Base-by-base conservation (phyloP, 306 rosid genomes). In the Arachis hypogaea region DNA sequence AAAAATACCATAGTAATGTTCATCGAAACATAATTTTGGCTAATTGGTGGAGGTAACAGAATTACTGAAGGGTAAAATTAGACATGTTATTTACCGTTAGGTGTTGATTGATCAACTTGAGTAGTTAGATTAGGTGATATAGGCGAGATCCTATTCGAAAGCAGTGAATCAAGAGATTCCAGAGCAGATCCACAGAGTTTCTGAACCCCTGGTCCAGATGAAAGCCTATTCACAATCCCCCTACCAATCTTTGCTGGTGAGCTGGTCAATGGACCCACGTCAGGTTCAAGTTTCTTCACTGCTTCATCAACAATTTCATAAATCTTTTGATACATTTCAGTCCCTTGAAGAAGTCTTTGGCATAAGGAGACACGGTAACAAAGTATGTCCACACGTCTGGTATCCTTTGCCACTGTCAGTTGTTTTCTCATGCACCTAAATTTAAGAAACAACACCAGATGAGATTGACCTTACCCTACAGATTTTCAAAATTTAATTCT, bases 151-250 rank as follows among this genome's bases (percentile, higher is more conserved):
- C 75, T 76, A 49, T 72, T 76, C 47, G 81, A 84, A 79, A 76
- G 80, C 75, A 87, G 64, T 28, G 83, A 89, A 75, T 91, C 93
- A 49, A 94, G 86, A 56, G 83, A 86, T 62, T 89, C 91, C 82
- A 91, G 49, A 78, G 97, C 98, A 58, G 74, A 82, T 46, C 89
- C 84, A 69, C 98, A 94, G 33, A 88, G 92, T 77, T 85, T 89
- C 87, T 94, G 97, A 76, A 94, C 90, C 84, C 88, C 97, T 38
- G 93, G 97, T 68, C 99, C 99, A 0, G 95, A 92, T n/a, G 97
- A 88, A 77, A 94, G 99, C 87, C 99, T 88, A 81, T 94, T 94
- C 36, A 94, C 99, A 63, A 94, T 92, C 49, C 97, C 99, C 82
- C 99, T 83, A 40, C 98, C 91, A 87, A 88, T 92, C 91, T 92